Evolutionary conservation across 805 yeast species (phyloP).

Genomic region (Ogataea glucozyma): DNA sequence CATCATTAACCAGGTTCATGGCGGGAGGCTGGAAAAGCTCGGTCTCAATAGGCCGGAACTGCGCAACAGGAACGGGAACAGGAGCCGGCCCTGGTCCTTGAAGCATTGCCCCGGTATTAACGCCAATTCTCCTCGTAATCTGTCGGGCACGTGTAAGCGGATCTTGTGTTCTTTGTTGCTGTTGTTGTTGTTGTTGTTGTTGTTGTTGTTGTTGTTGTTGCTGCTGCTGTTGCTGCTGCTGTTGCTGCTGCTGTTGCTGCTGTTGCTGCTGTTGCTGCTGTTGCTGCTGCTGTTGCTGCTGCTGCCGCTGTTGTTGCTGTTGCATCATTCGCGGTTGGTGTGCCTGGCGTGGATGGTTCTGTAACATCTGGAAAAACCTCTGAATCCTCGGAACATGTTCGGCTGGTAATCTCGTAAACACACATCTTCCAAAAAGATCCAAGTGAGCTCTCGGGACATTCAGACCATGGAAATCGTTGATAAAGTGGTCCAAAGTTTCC

Average conservation of each 20-base stretch:
- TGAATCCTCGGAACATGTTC: slow-evolving; percentile 34
- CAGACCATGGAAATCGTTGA: slow-evolving; percentile 31
- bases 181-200: slow-evolving; percentile 8
- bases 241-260: slow-evolving; percentile 21
- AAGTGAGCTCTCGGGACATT: slow-evolving; percentile 29
- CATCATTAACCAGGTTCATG: slow-evolving; percentile 37
- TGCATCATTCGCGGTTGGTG: slow-evolving; percentile 10
- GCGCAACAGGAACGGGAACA: slow-evolving; percentile 4
- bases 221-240: slow-evolving; percentile 9
- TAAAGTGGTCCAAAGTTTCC: slow-evolving; percentile 30
- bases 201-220: slow-evolving; percentile 10
- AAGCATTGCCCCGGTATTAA: too few species aligned
- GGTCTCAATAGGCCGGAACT: slow-evolving; percentile 19
- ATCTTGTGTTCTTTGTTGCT: slow-evolving; percentile 11
- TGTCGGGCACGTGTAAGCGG: slow-evolving; percentile 11
- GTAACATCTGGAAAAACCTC: slow-evolving; percentile 33
- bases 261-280: slow-evolving; percentile 14
- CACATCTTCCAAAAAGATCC: slow-evolving; percentile 34
- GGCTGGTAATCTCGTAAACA: slow-evolving; percentile 32
- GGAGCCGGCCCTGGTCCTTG: neutral
- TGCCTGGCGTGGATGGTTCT: slow-evolving; percentile 22
- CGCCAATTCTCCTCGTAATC: slow-evolving; percentile 12
- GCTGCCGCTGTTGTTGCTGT: slow-evolving; percentile 7
- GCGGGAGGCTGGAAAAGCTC: slow-evolving; percentile 28
- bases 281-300: slow-evolving; percentile 11